phyloP scores from a whole-genome alignment of 768 basidiomycete species.

The Sporobolomyces pararoseus region DNA sequence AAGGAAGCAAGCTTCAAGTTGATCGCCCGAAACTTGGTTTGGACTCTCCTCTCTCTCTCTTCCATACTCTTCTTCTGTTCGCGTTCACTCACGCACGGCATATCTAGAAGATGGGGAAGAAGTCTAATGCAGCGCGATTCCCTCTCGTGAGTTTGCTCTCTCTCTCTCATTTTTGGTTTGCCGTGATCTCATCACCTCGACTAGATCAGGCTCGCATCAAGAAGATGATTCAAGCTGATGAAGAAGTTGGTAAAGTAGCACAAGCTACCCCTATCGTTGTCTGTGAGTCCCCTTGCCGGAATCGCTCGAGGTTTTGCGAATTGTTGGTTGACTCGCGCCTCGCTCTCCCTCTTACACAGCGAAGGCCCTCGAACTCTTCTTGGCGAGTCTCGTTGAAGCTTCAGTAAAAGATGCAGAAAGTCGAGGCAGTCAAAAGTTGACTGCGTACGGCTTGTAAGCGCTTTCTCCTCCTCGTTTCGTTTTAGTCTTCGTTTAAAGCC shows the following conservation, averaged over 20 bases:
- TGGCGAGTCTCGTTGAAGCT: slow-evolving; percentile 76
- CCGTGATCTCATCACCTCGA: neutral
- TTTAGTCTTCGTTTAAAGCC: too few relatives aligned
- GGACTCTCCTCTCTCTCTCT: neutral
- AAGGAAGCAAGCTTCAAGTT: neutral
- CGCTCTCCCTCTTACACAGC: slow-evolving; percentile 55
- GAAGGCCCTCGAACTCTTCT: slow-evolving; percentile 88
- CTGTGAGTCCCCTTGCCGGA: slow-evolving; percentile 59
- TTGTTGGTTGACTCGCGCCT: slow-evolving; percentile 11
- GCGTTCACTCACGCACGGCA: too few relatives aligned
- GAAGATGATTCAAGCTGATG: slow-evolving; percentile 99
- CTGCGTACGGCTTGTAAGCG: slow-evolving; percentile 86
- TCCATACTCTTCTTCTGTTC: too few relatives aligned
- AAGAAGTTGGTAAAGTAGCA: slow-evolving; percentile 96
- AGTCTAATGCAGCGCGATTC: slow-evolving; percentile 86
- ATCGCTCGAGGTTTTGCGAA: neutral
- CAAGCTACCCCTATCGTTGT: slow-evolving; percentile 94
- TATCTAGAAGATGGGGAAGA: slow-evolving; percentile 62
- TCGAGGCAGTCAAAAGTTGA: slow-evolving; percentile 80
- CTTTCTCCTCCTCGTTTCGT: neutral
- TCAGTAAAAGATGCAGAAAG: slow-evolving; percentile 71
- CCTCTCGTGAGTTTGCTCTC: slow-evolving; percentile 64
- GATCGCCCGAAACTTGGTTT: neutral
- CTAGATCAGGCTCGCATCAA: slow-evolving; percentile 87
- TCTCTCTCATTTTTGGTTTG: neutral